These are phyloP conservation scores for Magnolia sinica DNA, from an alignment of 164 flowering plant species.

Conservation along the genomic window DNA sequence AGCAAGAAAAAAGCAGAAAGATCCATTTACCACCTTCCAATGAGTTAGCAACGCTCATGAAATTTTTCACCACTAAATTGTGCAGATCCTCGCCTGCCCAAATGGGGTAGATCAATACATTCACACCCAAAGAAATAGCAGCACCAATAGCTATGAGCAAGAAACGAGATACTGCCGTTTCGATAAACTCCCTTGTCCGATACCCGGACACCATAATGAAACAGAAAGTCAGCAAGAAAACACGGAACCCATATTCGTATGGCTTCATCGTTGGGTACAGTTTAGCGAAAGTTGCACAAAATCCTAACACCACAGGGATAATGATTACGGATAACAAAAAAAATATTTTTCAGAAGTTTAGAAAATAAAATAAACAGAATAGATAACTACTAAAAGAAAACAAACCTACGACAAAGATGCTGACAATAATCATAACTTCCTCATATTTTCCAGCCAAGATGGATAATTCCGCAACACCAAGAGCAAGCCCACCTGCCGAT, in stretches of 20 bases:
- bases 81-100: conserved; percentile 97
- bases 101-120: conserved; percentile 70
- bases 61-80: conserved; percentile 75
- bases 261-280: conserved; percentile 77
- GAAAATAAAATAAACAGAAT: background rate
- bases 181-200: conserved; percentile 48
- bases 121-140: conserved; percentile 53
- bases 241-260: conserved; percentile 88
- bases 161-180: conserved; percentile 60
- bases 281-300: conserved; percentile 50
- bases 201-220: conserved; percentile 71
- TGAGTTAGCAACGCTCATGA: conserved; percentile 57
- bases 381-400: background rate
- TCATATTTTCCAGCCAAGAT: conserved; percentile 39
- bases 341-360: background rate
- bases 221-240: conserved; percentile 79
- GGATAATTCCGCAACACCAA: conserved; percentile 57
- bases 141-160: conserved; percentile 78
- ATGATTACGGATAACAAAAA: background rate
- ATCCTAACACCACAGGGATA: conserved; percentile 34
- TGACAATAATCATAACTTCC: conserved; percentile 43
- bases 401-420: conserved; percentile 69
- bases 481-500: conserved; percentile 79
- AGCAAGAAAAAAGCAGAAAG: background rate
- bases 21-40: conserved; percentile 14